A percentile compares a stretch with the other conserved stretches of the same genome.
Evolutionary conservation across 2,329 filamentous ascomycete genomes (phyloP).

Genomic region (Aciculosporium take): DNA sequence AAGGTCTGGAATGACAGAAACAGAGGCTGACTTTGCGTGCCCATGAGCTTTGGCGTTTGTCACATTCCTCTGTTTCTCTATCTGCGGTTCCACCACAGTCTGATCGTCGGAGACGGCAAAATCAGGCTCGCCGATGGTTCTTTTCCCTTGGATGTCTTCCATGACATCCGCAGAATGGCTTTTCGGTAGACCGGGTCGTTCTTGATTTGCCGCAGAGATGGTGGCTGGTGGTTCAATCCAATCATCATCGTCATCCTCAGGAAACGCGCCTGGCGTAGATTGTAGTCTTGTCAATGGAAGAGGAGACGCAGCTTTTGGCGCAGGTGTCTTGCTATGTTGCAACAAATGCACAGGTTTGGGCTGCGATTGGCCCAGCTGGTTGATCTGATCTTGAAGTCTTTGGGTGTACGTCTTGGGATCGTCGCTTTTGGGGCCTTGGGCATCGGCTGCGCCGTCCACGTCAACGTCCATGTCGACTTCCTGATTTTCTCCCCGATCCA

Average conservation of each 20-base stretch:
- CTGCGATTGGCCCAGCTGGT: constrained; percentile 47
- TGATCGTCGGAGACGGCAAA: constrained; percentile 8
- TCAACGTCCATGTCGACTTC: constrained; percentile 42
- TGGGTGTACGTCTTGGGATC: constrained; percentile 77
- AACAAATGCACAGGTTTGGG: constrained; percentile 26
- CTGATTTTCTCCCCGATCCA: constrained; percentile 29
- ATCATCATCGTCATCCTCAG: constrained; percentile 45
- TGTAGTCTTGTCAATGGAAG: constrained; percentile 17
- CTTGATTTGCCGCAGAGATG: constrained; percentile 13
- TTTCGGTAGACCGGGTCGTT: constrained; percentile 42
- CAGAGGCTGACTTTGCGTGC: constrained; percentile 28
- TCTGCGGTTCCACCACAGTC: neutral
- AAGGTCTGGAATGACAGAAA: constrained; percentile 34
- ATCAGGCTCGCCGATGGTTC: constrained; percentile 32
- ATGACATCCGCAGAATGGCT: constrained; percentile 47
- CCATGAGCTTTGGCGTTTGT: constrained; percentile 4
- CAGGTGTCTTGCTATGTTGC: constrained; percentile 19
- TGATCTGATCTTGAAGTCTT: constrained; percentile 83
- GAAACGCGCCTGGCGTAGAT: constrained; percentile 45
- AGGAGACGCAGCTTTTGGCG: constrained; percentile 16
- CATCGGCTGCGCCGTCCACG: constrained; percentile 26
- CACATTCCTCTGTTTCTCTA: neutral
- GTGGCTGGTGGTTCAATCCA: constrained; percentile 44
- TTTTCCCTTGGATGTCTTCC: constrained; percentile 38
- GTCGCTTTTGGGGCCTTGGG: constrained; percentile 25